Evolutionary conservation across 179 eudicot genomes (phyloP), one percentile per base, ranked within the genome.

Genomic region (Heliamphora pulchella): DNA sequence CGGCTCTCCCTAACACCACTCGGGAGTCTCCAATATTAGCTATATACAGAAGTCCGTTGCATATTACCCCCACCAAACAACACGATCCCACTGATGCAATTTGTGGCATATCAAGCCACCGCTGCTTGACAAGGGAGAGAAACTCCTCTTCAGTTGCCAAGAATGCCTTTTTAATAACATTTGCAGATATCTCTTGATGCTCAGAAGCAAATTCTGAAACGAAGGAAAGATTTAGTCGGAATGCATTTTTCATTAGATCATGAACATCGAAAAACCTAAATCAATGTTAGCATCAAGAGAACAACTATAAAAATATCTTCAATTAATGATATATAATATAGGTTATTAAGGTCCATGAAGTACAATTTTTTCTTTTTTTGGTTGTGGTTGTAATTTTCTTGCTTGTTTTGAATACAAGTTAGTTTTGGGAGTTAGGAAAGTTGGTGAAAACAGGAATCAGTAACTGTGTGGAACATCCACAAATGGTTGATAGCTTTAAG

Each of bases 1-100:
- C 79, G 2, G 83, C 77, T 74, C 87, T 84, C 47, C 90, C 93
- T 54, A 91, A 67, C 46, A 92, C 93, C 8, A 84, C 94, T 78
- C 97, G 83, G 0, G 97, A 92, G 80, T 92, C 94, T 8, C 97
- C 97, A 17, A 86, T 85, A 80, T 92, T 92, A 0, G 97, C 94
- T 14, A 87, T 69, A 69, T 81, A 86, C 17, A 91, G 31, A 0
- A 70, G 75, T 3, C 91, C 88, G 2, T 85, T 83, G 80, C 89
- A 85, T 47, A 92, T 85, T 7, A 89, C 58, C 22, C 97, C 94
- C 4, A 82, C 91, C 75, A 92, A 79, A 75, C 94, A 92, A 55
- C 97, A 92, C 4, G 94, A 70, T 51, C 97, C 97, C 8, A 82
- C 83, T 58, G 91, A 79, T 39, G 91, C 97, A 39, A 89, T 76